phyloP scores from a whole-genome alignment of 1,284 basidiomycete genomes.

The Papiliotrema nemorosa region DNA sequence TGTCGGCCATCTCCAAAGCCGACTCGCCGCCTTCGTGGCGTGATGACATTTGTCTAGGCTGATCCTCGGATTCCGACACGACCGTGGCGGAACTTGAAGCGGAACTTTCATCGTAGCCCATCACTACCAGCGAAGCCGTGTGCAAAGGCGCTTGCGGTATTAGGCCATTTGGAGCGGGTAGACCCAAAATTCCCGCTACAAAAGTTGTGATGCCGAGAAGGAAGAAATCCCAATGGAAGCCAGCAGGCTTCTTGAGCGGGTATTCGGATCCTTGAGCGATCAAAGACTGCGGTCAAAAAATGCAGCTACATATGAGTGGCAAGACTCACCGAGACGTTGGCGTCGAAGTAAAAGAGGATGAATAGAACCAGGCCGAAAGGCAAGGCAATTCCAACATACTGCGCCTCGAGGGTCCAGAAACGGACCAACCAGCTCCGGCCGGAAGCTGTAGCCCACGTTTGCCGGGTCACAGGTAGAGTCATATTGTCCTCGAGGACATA shows the following conservation, averaged over 20 bases:
- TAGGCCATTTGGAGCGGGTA: conserved; percentile 87
- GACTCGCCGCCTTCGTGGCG: conserved; percentile 7
- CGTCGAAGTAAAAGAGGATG: conserved; percentile 54
- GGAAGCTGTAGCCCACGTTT: conserved; percentile 69
- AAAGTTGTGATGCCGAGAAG: conserved; percentile 87
- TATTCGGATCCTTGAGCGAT: conserved; percentile 92
- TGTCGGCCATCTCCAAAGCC: conserved; percentile 6
- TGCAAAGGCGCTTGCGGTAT: conserved; percentile 97
- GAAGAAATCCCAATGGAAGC: conserved; percentile 81
- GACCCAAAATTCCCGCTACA: conserved; percentile 80
- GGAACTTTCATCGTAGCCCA: conserved; percentile 57
- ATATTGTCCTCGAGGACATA: conserved; percentile 55
- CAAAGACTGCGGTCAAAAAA: conserved; percentile 62
- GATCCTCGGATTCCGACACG: conserved; percentile 30
- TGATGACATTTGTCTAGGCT: conserved; percentile 23
- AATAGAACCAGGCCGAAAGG: conserved; percentile 54
- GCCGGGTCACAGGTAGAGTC: conserved; percentile 63
- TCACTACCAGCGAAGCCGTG: conserved; percentile 76
- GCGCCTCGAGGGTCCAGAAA: conserved; percentile 86
- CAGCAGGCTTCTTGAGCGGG: conserved; percentile 84
- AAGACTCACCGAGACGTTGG: conserved; percentile 45
- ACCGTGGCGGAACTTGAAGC: conserved; percentile 33
- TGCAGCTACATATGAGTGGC: not conserved
- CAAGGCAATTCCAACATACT: conserved; percentile 76
- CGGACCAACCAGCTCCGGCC: conserved; percentile 78